Conservation (phyloP, 2,329 filamentous ascomycete species). For the Aschersonia sp. region DNA sequence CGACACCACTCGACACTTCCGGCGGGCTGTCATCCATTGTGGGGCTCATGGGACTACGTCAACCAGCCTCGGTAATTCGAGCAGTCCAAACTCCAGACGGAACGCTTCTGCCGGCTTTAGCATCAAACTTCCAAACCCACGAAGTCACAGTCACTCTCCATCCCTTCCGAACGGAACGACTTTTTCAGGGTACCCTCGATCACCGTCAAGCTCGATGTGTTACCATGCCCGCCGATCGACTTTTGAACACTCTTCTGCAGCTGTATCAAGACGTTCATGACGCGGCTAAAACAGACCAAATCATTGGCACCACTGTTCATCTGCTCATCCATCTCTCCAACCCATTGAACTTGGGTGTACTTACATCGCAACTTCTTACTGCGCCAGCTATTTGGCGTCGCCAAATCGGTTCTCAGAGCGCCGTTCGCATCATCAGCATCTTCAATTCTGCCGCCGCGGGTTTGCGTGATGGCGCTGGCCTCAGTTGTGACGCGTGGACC, state of each 20-base stretch:
- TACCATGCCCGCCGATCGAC: constrained; percentile 50
- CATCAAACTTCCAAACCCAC: too few species aligned
- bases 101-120: too few species aligned
- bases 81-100: too few species aligned
- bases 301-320: constrained; percentile 51
- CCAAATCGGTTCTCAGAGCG: constrained; percentile 44
- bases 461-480: constrained; percentile 31
- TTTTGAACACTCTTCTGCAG: constrained; percentile 52
- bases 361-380: constrained; percentile 58
- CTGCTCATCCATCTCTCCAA: constrained; percentile 59
- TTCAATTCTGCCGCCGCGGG: constrained; percentile 53
- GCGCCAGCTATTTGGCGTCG: constrained; percentile 57
- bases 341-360: constrained; percentile 57
- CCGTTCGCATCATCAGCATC: constrained; percentile 53
- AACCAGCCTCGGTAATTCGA: too few species aligned
- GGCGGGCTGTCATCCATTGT: too few species aligned
- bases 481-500: constrained; percentile 39
- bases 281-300: constrained; percentile 34
- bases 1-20: too few species aligned
- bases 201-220: not conserved
- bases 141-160: too few species aligned
- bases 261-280: constrained; percentile 40
- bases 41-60: too few species aligned
- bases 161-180: too few species aligned
- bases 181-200: not conserved